phyloP scores from a whole-genome alignment of 768 basidiomycete genomes.

The Suillus spraguei region DNA sequence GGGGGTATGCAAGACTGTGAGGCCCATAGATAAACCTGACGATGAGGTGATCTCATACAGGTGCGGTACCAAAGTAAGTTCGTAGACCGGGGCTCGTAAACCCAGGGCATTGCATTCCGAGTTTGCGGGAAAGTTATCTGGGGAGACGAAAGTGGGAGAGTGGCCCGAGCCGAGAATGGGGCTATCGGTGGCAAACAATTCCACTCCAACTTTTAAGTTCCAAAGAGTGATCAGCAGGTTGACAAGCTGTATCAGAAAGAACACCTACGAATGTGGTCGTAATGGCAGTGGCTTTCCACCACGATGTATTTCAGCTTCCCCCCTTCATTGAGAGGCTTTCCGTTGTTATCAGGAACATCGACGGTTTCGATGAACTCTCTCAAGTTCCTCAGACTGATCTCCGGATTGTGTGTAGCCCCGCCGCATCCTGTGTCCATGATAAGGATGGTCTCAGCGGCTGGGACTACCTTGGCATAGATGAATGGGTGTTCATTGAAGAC shows the following conservation, averaged over 20 bases:
- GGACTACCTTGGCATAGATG: conserved; percentile 53
- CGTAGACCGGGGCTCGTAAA: conserved; percentile 47
- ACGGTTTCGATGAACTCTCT: conserved; percentile 53
- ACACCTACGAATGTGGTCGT: conserved; percentile 57
- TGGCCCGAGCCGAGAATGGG: conserved; percentile 51
- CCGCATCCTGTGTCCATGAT: conserved; percentile 60
- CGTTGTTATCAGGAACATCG: conserved; percentile 42
- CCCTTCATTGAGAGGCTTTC: conserved; percentile 44
- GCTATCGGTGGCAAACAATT: conserved; percentile 51
- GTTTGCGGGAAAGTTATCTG: conserved; percentile 42
- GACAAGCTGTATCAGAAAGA: not conserved
- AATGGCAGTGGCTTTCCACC: conserved; percentile 56
- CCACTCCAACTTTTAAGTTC: conserved; percentile 44
- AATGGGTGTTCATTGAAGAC: conserved; percentile 54
- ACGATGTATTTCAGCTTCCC: conserved; percentile 48
- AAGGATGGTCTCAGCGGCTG: conserved; percentile 42
- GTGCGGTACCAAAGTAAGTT: conserved; percentile 48
- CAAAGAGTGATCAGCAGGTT: not conserved
- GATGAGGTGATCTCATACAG: conserved; percentile 33
- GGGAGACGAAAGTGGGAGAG: conserved; percentile 45
- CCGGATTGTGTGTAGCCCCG: conserved; percentile 43
- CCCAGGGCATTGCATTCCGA: conserved; percentile 47
- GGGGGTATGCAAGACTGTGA: conserved; percentile 54
- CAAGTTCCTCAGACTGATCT: conserved; percentile 44
- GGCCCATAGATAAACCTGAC: conserved; percentile 30